Evolutionary conservation across 176 grass and related monocot genomes (phyloP), one percentile per base, ranked within the genome.

Genomic region (Carex pumila): DNA sequence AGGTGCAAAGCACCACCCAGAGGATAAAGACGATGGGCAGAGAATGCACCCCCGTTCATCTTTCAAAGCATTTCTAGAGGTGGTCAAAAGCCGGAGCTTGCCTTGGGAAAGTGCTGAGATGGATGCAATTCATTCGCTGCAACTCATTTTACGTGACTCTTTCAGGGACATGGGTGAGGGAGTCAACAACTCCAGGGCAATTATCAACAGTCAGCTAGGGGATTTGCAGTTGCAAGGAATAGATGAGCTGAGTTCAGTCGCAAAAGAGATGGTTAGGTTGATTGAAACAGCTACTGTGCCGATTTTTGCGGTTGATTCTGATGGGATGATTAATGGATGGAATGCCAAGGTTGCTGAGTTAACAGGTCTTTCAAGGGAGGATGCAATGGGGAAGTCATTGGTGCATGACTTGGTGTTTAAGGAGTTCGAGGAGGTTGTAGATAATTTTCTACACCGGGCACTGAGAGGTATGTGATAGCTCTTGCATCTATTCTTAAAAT

Each of bases 291-390:
- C 96, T 45, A 95, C 93, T 58, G 96, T 90, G 25, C 96, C 96
- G 32, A 91, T 99, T 76, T 95, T 99, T 89, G 96, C 93, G 36
- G 96, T 99, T 80, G 96, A 93, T 84, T 90, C 84, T 32, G 85
- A 92, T 85, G 91, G 96, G 61, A 88, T 80, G 62, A 94, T 99
- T 91, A 95, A 99, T 92, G 96, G 96, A n/a, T 99, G 96, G 96
- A 99, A 99, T 88, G 86, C 93, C 29, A 99, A 99, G 84, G 80
- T 95, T 81, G 93, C 93, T 47, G 91, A 93, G 84, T 84, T 95
- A 79, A 99, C 96, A 52, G 93, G 93, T 54, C 93, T 99, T 68
- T 82, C 96, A 29, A 93, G 92, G 18, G 89, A 90, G 87, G 96
- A 99, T 71, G 96, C 96, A 4, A 95, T 99, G 93, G 96, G 96